Evolutionary conservation across 1,139 yeast species (phyloP).

Genomic region (Zygotorulaspora mrakii): DNA sequence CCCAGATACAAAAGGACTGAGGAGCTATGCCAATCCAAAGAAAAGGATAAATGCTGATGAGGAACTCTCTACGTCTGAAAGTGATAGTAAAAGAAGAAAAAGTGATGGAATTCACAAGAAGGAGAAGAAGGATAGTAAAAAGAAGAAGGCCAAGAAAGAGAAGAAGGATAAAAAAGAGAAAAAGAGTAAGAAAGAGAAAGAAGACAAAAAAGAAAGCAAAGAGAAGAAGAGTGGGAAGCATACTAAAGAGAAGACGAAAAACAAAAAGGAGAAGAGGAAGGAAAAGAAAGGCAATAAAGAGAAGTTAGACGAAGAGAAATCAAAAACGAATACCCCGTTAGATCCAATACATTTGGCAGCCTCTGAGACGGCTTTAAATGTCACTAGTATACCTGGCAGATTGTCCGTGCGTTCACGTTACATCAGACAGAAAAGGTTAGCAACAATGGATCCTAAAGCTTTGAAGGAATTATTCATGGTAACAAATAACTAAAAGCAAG

Average conservation of each 20-base stretch:
- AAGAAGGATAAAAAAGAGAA: slow-evolving; percentile 36
- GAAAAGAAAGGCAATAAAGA: slow-evolving; percentile 35
- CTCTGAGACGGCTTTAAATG: slow-evolving; percentile 24
- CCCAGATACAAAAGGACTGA: slow-evolving; percentile 47
- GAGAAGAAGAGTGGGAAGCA: no score
- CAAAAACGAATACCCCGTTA: no score
- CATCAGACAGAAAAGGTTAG: slow-evolving; percentile 85
- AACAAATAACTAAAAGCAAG: slow-evolving; percentile 46
- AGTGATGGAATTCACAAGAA: slow-evolving; percentile 30
- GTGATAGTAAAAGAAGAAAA: slow-evolving; percentile 21
- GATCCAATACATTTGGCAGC: slow-evolving; percentile 17
- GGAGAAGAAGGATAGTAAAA: slow-evolving; percentile 34
- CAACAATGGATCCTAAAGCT: slow-evolving; percentile 84
- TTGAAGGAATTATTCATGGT: slow-evolving; percentile 92
- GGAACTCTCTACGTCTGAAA: slow-evolving; percentile 15
- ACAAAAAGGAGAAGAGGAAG: slow-evolving; percentile 35
- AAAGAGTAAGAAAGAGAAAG: slow-evolving; percentile 31
- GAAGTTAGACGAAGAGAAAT: slow-evolving; percentile 31
- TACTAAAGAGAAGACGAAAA: slow-evolving; percentile 30
- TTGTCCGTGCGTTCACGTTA: slow-evolving; percentile 78
- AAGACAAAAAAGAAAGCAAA: slow-evolving; percentile 29
- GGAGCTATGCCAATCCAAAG: slow-evolving; percentile 26
- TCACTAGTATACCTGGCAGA: slow-evolving; percentile 52
- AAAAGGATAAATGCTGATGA: slow-evolving; percentile 21
- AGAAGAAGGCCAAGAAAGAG: slow-evolving; percentile 38